Conservation (phyloP, 2,329 filamentous ascomycete species). For the Cladosporium sp. region DNA sequence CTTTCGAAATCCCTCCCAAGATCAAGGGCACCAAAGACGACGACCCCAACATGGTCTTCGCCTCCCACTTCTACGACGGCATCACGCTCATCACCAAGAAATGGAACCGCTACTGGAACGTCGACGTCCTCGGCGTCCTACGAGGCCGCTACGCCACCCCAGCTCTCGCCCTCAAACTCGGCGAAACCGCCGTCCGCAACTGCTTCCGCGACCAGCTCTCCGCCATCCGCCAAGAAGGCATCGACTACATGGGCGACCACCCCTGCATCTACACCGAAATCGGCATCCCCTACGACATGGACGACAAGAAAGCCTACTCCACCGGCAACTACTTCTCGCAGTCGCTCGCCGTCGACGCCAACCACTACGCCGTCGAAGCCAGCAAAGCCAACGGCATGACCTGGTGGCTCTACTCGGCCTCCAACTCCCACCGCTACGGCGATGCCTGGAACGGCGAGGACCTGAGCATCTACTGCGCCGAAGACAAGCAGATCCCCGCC, state of each 20-base stretch:
- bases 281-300: constrained; percentile 98
- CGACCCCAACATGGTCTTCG: constrained; percentile 86
- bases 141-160: constrained; percentile 86
- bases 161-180: constrained; percentile 88
- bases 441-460: constrained; percentile 99
- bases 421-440: constrained; percentile 86
- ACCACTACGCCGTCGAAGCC: constrained; percentile 89
- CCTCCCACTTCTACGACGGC: constrained; percentile 95
- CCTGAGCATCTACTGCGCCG: constrained; percentile 81
- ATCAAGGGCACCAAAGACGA: constrained; percentile 89
- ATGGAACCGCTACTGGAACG: constrained; percentile 97
- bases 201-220: constrained; percentile 86
- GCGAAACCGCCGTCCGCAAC: constrained; percentile 91
- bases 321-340: constrained; percentile 95
- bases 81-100: constrained; percentile 97
- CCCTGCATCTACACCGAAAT: constrained; percentile 93
- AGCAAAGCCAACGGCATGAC: constrained; percentile 82
- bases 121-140: constrained; percentile 90
- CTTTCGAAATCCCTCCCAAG: constrained; percentile 84
- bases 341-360: constrained; percentile 89
- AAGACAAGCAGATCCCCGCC: constrained; percentile 67
- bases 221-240: constrained; percentile 79
- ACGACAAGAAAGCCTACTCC: constrained; percentile 91
- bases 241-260: constrained; percentile 84
- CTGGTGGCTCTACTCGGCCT: constrained; percentile 79